A percentile compares a stretch with the other conserved stretches of the same genome.
phyloP scores from a whole-genome alignment of 2,329 filamentous ascomycete genomes.

The Aspergillus sp. region DNA sequence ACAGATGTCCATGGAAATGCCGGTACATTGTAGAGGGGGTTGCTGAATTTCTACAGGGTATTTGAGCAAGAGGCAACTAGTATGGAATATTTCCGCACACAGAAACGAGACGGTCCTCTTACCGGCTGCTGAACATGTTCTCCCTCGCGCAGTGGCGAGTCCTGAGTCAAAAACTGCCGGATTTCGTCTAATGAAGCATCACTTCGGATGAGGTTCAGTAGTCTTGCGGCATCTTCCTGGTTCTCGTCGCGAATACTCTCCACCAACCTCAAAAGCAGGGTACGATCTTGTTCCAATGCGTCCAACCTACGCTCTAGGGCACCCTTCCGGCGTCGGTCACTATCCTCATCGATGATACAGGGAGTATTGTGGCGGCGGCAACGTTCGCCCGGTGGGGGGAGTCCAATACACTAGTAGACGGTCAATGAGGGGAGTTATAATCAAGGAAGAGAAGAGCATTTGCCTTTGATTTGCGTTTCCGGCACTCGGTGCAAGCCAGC shows the following conservation, averaged over 20 bases:
- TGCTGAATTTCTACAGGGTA: slow-evolving; percentile 12
- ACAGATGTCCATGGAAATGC: slow-evolving; percentile 33
- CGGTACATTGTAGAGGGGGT: slow-evolving; percentile 17
- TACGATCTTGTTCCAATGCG: slow-evolving; percentile 23
- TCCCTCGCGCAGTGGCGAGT: not conserved
- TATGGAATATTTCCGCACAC: not conserved
- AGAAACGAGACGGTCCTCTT: not conserved
- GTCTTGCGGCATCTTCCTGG: slow-evolving; percentile 7
- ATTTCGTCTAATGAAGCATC: slow-evolving; percentile 26
- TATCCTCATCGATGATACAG: slow-evolving; percentile 24
- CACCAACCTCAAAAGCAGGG: slow-evolving; percentile 21
- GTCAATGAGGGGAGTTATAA: not conserved
- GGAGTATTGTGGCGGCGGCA: slow-evolving; percentile 20
- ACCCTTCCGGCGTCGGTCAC: slow-evolving; percentile 25
- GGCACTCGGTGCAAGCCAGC: slow-evolving; percentile 1
- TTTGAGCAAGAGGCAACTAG: not conserved
- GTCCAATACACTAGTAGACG: slow-evolving; percentile 30
- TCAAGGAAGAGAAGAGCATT: not conserved
- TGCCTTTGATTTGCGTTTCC: not conserved
- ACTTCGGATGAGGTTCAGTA: slow-evolving; percentile 25
- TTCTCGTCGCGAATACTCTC: slow-evolving; percentile 20
- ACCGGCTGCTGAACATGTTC: not conserved
- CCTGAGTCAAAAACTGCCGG: slow-evolving; percentile 11
- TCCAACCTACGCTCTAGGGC: slow-evolving; percentile 25
- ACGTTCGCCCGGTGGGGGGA: slow-evolving; percentile 21